These are phyloP conservation scores for Pichia sp. DNA, from an alignment of 1,139 yeast genomes.

Conservation along the genomic window DNA sequence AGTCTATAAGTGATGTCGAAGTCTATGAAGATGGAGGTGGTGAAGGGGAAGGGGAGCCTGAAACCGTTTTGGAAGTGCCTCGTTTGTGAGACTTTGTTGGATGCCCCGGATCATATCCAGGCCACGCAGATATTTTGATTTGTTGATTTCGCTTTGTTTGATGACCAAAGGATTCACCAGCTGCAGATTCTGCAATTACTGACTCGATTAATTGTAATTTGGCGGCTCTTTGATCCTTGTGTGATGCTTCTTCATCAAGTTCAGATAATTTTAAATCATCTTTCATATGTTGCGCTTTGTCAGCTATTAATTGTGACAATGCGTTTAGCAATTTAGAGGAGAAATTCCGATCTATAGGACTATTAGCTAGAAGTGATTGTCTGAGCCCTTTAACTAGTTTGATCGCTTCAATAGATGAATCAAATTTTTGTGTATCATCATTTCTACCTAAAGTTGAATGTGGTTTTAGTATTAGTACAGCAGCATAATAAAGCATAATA, in stretches of 20 bases:
- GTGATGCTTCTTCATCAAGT: conserved; percentile 15
- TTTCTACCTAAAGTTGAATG: conserved; percentile 23
- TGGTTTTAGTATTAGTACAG: conserved; percentile 47
- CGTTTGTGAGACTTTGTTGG: conserved; percentile 30
- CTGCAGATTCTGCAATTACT: conserved; percentile 7
- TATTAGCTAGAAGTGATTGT: conserved; percentile 36
- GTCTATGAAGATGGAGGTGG: neutral
- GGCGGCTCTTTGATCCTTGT: conserved; percentile 6
- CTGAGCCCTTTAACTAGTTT: conserved; percentile 32
- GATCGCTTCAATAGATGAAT: conserved; percentile 22
- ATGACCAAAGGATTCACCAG: conserved; percentile 1
- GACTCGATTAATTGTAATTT: conserved; percentile 1
- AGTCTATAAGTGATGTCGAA: conserved; percentile 8
- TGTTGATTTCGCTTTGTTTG: conserved; percentile 15
- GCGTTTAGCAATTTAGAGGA: conserved; percentile 42
- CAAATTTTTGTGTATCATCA: conserved; percentile 15
- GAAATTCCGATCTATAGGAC: conserved; percentile 49
- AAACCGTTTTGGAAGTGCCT: neutral
- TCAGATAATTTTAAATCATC: conserved; percentile 12
- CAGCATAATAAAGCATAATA: conserved; percentile 64
- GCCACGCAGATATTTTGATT: conserved; percentile 49
- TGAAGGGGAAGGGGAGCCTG: neutral
- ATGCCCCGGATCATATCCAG: conserved; percentile 61
- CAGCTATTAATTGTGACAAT: conserved; percentile 39
- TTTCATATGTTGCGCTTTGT: conserved; percentile 28